Base-by-base conservation (phyloP, 2,329 filamentous ascomycete genomes). In the Basipetospora chlamydospora region DNA sequence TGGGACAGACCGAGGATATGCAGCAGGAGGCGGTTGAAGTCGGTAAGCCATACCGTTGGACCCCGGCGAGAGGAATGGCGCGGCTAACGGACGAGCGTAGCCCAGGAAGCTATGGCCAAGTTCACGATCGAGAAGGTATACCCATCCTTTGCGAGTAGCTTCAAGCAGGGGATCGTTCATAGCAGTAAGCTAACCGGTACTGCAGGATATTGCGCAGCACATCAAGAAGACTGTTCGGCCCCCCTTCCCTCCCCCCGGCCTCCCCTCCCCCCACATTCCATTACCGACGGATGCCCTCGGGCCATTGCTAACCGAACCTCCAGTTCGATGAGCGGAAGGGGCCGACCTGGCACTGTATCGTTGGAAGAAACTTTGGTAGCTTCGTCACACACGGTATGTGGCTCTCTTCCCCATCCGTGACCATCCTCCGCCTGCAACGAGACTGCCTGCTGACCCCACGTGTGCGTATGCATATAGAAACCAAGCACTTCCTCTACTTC, bases 401-500 rank as follows among this genome's bases (percentile, higher is more conserved):
- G 13, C 31, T 34, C 33, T 25, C n/a, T n/a, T n/a, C n/a, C n/a
- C n/a, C n/a, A n/a, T n/a, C n/a, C n/a, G n/a, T n/a, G n/a, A n/a
- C 8, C 12, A 26, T 16, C 6, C 30, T 33, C n/a, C n/a, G n/a
- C n/a, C n/a, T n/a, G n/a, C n/a, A 21, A 35, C 22, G 22, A 11
- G 22, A 26, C 22, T 17, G n/a, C n/a, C n/a, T n/a, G n/a, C n/a
- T n/a, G n/a, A n/a, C n/a, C n/a, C n/a, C n/a, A n/a, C n/a, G n/a
- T n/a, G n/a, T n/a, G n/a, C n/a, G n/a, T n/a, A n/a, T 26, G 18
- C 6, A 17, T 8, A 26, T 64, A 95, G 90, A 96, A 61, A 96
- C 90, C 20, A 96, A 96, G 66, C 90, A 98, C 63, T 98, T 98
- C 67, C 95, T 98, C 58, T 98, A 98, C 67, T 98, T 98, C 67